Base-by-base conservation (phyloP, 2,329 filamentous ascomycete genomes). In the Fusarium xyrophilum region DNA sequence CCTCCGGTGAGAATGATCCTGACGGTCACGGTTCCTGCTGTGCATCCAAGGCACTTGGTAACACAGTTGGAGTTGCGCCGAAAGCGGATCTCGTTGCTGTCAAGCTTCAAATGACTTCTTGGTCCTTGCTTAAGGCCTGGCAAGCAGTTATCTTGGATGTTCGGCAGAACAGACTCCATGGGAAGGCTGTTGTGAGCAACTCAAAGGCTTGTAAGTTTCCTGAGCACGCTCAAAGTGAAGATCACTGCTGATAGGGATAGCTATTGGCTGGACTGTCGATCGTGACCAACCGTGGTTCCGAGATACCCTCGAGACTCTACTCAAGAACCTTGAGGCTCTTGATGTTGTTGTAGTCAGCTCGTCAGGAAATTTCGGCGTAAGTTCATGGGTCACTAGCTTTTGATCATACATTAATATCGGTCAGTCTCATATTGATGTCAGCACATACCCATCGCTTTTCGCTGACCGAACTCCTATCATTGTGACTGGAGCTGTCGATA, bases 401-500 rank as follows among this genome's bases (percentile, higher is more conserved):
- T 12, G 2, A 4, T 6, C 17, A 6, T 25, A 2, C 13, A 5
- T 17, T 50, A 19, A 36, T 12, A n/a, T n/a, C 21, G 12, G 12
- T 19, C 32, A 50, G 46, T 11, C 17, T 11, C 17, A 25, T 7
- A 19, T 50, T 35, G 17, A 33, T 14, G 46, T 50, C 32, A 25
- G 13, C 23, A 36, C 46, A 36, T 50, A 50, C 17, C 46, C 46
- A n/a, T 36, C 32, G 0, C 46, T 50, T 19, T 50, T 50, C 6
- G 32, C 32, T 2, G 13, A 50, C 21, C 12, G 23, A 8, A 35
- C 9, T 2, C 46, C 46, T 0, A 50, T 50, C 13, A 50, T 50
- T n/a, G 46, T 50, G 19, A 50, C 46, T 8, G 46, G 32, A 27
- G 32, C 46, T 33, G 46, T 50, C 7, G 46, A 50, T 36, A 50